Base-by-base conservation (phyloP, 75 land plant genomes). In the Azolla pinnata region DNA sequence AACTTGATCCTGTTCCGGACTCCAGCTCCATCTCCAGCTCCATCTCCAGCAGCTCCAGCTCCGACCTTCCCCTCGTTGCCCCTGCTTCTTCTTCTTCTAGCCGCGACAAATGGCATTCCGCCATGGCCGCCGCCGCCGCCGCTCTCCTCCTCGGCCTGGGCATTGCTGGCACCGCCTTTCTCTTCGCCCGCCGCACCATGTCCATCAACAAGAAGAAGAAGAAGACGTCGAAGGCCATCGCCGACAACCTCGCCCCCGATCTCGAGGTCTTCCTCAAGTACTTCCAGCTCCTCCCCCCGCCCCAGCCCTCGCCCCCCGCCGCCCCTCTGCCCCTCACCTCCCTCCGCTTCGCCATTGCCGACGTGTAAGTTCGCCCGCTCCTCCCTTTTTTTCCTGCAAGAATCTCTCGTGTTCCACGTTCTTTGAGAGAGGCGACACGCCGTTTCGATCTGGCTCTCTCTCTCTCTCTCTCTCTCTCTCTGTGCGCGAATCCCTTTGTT, bases 291-390 rank as follows among this genome's bases (percentile, higher is more conserved):
- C 68, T 78, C 29, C 96, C 95, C 0, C 72, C 79, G 16, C 95
- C 97, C 12, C 83, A 84, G 62, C 89, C 96, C 8, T 67, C 95
- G 4, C 96, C 96, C 9, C 98, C 98, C 1, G 79, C 67, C 1
- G 87, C 90, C 25, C 82, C 74, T 0, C 87, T 30, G 23, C 70
- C 77, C 1, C 96, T 93, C 42, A 61, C 83, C 27, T 82, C 67
- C 29, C 83, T 93, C 54, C 66, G 61, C 1, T 93, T 93, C 44
- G 96, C 98, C 19, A 57, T 85, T 62, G 66, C 69, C 21, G 98
- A 89, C 72, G 75, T 75, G 93, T 91, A 47, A 24, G 81, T 54
- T 1, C n/a, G n/a, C n/a, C n/a, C n/a, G n/a, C n/a, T n/a, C n/a
- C n/a, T n/a, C n/a, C n/a, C n/a, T n/a, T n/a, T n/a, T n/a, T n/a